Base-by-base conservation (phyloP, 495 filamentous ascomycete species). In the Astrothelium subdiscretum region DNA sequence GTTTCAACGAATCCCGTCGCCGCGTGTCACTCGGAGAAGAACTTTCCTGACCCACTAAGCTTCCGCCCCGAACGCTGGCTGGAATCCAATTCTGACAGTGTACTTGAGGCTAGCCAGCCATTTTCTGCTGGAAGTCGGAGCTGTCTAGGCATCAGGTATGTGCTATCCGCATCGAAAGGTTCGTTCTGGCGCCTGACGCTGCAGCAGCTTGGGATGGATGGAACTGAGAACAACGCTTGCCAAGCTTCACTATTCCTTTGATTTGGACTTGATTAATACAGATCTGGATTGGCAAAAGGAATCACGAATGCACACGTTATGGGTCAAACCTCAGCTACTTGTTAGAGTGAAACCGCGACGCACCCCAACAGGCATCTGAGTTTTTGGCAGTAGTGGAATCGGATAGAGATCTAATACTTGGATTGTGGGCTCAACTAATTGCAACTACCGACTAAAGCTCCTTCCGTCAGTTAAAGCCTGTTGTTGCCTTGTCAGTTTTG, bases 51-150 rank as follows among this genome's bases (percentile, higher is more conserved):
- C 32, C 68, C 65, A 5, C 62, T 70, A 38, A 18, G 31, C 1
- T 73, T 72, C 54, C 62, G 66, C 29, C 71, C 71, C 10, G 67
- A 73, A 57, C 66, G 71, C 2, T 73, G 62, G 58, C 54, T 73
- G 10, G 62, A 63, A 13, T 32, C 60, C 18, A 40, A 26, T 5
- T 67, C 62, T 29, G 54, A 35, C 18, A 70, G 72, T 59, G 35
- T 58, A 22, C 65, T 70, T 54, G 69, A 67, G 31, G 70, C 67
- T 0, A 54, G 59, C 12, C 70, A 71, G 61, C 67, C 70, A 0
- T 74, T 74, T 42, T 66, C 62, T 15, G 42, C 65, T 1, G 72
- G 72, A 15, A 69, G 69, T 1, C 60, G 72, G 18, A 64, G 65
- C 27, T 74, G 72, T 51, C 69, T 74, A 38, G 70, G 72, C 5